A percentile compares a stretch with the other conserved stretches of the same genome.
phyloP scores from a whole-genome alignment of 179 eudicot species.

The Corrigiola litoralis region DNA sequence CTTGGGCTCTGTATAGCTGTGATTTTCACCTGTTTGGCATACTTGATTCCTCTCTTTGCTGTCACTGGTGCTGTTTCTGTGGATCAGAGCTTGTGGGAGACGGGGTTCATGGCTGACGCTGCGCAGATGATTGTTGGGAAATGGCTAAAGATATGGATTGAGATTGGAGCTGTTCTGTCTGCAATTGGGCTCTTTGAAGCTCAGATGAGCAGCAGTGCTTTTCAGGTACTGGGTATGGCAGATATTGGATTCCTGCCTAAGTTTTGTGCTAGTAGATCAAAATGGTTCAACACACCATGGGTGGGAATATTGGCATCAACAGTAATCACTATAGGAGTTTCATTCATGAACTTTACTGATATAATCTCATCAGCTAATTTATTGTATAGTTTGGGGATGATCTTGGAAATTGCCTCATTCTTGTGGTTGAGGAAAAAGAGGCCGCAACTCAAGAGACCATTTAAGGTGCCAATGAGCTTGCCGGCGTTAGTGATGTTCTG shows the following conservation, averaged over 20 bases:
- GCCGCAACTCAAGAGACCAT: conserved; percentile 51
- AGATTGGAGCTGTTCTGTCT: conserved; percentile 61
- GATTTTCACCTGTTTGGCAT: conserved; percentile 56
- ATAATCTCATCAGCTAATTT: conserved; percentile 59
- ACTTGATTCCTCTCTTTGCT: conserved; percentile 58
- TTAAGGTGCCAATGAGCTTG: conserved; percentile 48
- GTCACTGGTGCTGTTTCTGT: conserved; percentile 53
- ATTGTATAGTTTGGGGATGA: conserved; percentile 63
- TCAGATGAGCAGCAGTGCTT: conserved; percentile 57
- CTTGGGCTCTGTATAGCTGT: conserved; percentile 43
- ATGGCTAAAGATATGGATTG: conserved; percentile 69
- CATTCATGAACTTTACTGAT: conserved; percentile 41
- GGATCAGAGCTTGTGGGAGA: conserved; percentile 49
- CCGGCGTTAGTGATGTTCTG: conserved; percentile 55
- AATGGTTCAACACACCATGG: conserved; percentile 78
- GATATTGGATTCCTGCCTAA: conserved; percentile 51
- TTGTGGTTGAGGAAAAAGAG: conserved; percentile 49
- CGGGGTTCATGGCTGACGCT: conserved; percentile 60
- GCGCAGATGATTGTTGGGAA: conserved; percentile 52
- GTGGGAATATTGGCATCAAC: conserved; percentile 54
- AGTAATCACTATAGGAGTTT: conserved; percentile 39
- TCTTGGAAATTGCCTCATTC: conserved; percentile 58
- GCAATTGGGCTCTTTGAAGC: conserved; percentile 64
- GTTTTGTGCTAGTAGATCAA: conserved; percentile 44
- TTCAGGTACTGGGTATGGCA: conserved; percentile 64